phyloP scores from a whole-genome alignment of 176 grass and related monocot species.

The Aechmea fasciata region DNA sequence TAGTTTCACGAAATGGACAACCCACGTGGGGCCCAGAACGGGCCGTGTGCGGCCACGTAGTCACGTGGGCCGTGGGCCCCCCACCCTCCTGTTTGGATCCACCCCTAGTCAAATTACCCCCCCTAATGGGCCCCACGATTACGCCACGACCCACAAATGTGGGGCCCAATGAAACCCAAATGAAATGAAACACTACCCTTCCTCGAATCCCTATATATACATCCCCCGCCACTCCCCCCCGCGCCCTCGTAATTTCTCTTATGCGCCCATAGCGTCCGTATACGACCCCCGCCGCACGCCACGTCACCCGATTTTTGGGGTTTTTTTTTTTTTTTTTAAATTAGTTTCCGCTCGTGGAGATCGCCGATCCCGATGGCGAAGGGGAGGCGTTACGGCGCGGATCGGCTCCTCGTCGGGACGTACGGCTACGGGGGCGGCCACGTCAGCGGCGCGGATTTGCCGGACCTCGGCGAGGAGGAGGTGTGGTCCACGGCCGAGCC shows the following conservation, averaged over 20 bases:
- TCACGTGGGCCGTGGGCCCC: slow-evolving; percentile 30
- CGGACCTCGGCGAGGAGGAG: slow-evolving; percentile 64
- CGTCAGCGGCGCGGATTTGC: slow-evolving; percentile 27
- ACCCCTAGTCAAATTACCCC: not conserved
- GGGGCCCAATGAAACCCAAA: not conserved
- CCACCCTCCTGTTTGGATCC: not conserved
- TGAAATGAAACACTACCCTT: not conserved
- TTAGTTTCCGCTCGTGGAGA: not conserved
- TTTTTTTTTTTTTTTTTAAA: not conserved
- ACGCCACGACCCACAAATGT: slow-evolving; percentile 14
- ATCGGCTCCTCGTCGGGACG: slow-evolving; percentile 49
- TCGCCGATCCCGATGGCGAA: slow-evolving; percentile 41
- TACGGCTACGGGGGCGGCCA: slow-evolving; percentile 21
- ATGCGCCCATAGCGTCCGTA: not conserved
- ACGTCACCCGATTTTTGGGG: not conserved
- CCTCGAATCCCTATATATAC: slow-evolving; percentile 15
- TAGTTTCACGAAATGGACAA: no score
- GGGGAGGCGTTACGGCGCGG: slow-evolving; percentile 30
- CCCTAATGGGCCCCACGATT: not conserved
- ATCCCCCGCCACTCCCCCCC: not conserved
- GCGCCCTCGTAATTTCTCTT: slow-evolving; percentile 13
- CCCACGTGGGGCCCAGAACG: not conserved
- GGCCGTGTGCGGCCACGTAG: slow-evolving; percentile 18
- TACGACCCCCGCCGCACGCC: no score
- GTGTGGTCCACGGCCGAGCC: slow-evolving; percentile 41